Percentiles rank a stretch among this genome's conserved stretches.
These are phyloP conservation scores for Volvariella surrecta DNA, from an alignment of 1,284 basidiomycete genomes.

Conservation along the genomic window DNA sequence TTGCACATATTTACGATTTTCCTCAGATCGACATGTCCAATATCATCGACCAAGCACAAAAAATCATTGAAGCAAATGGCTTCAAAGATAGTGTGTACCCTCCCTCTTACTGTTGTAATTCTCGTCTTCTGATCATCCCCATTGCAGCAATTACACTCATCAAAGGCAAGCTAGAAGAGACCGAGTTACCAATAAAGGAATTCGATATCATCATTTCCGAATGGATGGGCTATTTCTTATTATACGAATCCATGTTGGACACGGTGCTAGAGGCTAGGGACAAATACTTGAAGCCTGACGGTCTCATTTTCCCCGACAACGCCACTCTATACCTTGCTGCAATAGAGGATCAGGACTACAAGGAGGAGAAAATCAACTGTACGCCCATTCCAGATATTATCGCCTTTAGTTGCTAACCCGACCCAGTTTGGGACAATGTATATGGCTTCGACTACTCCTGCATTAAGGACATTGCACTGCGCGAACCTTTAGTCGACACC, in stretches of 20 bases:
- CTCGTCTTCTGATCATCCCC: slow-evolving; percentile 8
- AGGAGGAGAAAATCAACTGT: slow-evolving; percentile 99
- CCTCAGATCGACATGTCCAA: slow-evolving; percentile 98
- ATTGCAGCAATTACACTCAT: slow-evolving; percentile 82
- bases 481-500: slow-evolving; percentile 96
- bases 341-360: slow-evolving; percentile 99
- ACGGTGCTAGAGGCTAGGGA: slow-evolving; percentile 95
- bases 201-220: slow-evolving; percentile 99
- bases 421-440: slow-evolving; percentile 96
- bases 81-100: slow-evolving; percentile 80
- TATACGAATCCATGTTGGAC: slow-evolving; percentile 99
- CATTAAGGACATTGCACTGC: slow-evolving; percentile 97
- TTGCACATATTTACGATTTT: slow-evolving; percentile 8
- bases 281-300: slow-evolving; percentile 89
- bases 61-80: slow-evolving; percentile 94
- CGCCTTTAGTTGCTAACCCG: neutral
- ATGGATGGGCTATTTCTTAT: slow-evolving; percentile 95
- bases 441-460: slow-evolving; percentile 99
- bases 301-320: slow-evolving; percentile 94
- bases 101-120: slow-evolving; percentile 1
- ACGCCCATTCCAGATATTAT: slow-evolving; percentile 21
- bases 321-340: slow-evolving; percentile 93
- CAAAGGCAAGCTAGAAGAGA: slow-evolving; percentile 97
- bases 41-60: slow-evolving; percentile 98
- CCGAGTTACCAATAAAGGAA: slow-evolving; percentile 75